Base-by-base conservation (phyloP, 768 basidiomycete genomes). In the Amanita jacksonii region DNA sequence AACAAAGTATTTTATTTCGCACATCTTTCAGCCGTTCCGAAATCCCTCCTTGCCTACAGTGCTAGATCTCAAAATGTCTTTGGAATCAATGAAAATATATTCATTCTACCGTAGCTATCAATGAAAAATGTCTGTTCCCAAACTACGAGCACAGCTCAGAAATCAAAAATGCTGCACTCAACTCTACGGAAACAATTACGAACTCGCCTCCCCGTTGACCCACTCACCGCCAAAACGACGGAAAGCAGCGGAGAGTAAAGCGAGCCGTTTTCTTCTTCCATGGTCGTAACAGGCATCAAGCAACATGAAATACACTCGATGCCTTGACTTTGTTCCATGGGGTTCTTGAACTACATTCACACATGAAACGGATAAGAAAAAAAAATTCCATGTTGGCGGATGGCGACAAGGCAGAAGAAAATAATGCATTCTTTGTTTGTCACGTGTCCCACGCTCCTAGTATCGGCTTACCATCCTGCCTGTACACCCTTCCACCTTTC, bases 241-340 rank as follows among this genome's bases (percentile, higher is more conserved):
- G 59, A 55, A 47, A 48, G 53, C 62, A 69, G 79, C 72, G 68
- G 61, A 59, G 59, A 57, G 3, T 50, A 54, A 53, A 54, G 47
- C 61, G 55, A 60, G n/a, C 54, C 49, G 48, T 77, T 49, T 34
- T n/a, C 28, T 64, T 81, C 50, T 81, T 74, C 79, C 79, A 81
- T 70, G 65, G 76, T 74, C 78, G 78, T 81, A 81, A 81, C 79
- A 80, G 73, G 67, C 72, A 68, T 72, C 63, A 55, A 67, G 62
- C 63, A 63, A 75, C 53, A 6, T 6, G 30, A 54, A 54, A 38
- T 30, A 56, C 51, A 58, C 66, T 68, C 65, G 63, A 68, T 64
- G 69, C 73, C 79, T 80, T 81, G 79, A 81, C 79, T 75, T 64
- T 68, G 76, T n/a, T 72, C 67, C 67, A 64, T 75, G 73, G 73